These are phyloP conservation scores for Pleurotus ostreatus DNA, from an alignment of 768 basidiomycete species.

Conservation along the genomic window DNA sequence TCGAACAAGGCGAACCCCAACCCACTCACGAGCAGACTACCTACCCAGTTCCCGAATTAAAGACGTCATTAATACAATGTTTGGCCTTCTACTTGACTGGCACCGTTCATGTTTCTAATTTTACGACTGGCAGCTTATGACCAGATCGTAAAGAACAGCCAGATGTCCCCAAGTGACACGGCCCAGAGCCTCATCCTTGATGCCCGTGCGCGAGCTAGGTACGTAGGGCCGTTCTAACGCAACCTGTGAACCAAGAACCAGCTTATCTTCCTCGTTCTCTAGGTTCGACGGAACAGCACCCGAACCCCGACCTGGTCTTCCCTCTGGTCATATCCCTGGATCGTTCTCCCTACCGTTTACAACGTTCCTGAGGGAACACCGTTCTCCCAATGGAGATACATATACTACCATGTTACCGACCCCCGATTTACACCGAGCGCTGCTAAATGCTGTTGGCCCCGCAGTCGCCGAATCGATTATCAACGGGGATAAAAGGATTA, in stretches of 20 bases:
- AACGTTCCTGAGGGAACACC: slow-evolving; percentile 52
- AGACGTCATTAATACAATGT: slow-evolving; percentile 53
- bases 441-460: slow-evolving; percentile 61
- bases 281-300: slow-evolving; percentile 81
- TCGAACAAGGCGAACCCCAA: slow-evolving; percentile 35
- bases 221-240: slow-evolving; percentile 13
- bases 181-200: slow-evolving; percentile 64
- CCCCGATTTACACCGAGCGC: slow-evolving; percentile 51
- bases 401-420: slow-evolving; percentile 60
- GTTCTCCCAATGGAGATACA: slow-evolving; percentile 34
- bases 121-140: slow-evolving; percentile 58
- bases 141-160: slow-evolving; percentile 72
- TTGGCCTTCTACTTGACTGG: slow-evolving; percentile 15
- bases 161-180: slow-evolving; percentile 37
- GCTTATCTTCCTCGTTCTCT: not conserved
- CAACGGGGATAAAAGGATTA: slow-evolving; percentile 55
- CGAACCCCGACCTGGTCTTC: slow-evolving; percentile 84
- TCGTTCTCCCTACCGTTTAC: slow-evolving; percentile 85
- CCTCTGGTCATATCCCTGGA: slow-evolving; percentile 90
- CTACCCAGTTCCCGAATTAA: slow-evolving; percentile 54
- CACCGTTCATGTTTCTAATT: slow-evolving; percentile 2
- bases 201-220: slow-evolving; percentile 83
- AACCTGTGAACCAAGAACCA: not conserved
- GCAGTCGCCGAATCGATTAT: slow-evolving; percentile 54
- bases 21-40: slow-evolving; percentile 18